Base-by-base conservation (phyloP, 2,329 filamentous ascomycete species). In the Dactylellina drechsleri region DNA sequence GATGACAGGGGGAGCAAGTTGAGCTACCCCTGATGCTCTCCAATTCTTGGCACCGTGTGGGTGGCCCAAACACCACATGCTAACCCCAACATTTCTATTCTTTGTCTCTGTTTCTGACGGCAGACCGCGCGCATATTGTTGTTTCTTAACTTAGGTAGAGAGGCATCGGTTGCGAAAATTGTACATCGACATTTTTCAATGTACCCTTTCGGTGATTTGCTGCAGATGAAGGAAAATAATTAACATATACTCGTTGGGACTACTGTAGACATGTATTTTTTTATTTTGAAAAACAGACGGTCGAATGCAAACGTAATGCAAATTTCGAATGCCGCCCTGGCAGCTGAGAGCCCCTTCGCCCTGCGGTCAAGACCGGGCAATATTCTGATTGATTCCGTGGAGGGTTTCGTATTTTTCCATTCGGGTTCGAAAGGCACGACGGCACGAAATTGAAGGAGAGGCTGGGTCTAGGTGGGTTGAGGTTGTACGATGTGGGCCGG, bases 91-190 rank as follows among this genome's bases (percentile, higher is more conserved):
- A 16, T 45, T 31, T 18, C 43, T 50, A 58, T 57, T 41, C 10
- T 54, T 53, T 67, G 62, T 64, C 62, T 67, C 66, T 56, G 50
- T 67, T 54, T 66, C 61, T 66, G 49, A 73, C 56, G 49, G 28
- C 58, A 64, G 71, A 54, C 71, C 71, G 71, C 71, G 71, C 71
- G 71, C 71, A 68, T 65, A 65, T 31, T 8, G 28, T 47, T 57
- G 58, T 53, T 36, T 64, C 71, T 68, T 68, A 68, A 68, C 64
- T 65, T 75, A 68, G 68, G 50, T 47, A 47, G 57, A 43, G 23
- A 36, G 20, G 10, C 31, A 36, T 36, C 31, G 5, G 10, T 36
- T 36, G 31, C 31, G 6, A 36, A 36, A 8, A 36, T 7, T 7
- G 31, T 36, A 36, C 31, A 36, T 36, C 31, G 31, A 36, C 31